These are phyloP conservation scores for Diaporthe capsici DNA, from an alignment of 2,329 filamentous ascomycete species.

Conservation along the genomic window DNA sequence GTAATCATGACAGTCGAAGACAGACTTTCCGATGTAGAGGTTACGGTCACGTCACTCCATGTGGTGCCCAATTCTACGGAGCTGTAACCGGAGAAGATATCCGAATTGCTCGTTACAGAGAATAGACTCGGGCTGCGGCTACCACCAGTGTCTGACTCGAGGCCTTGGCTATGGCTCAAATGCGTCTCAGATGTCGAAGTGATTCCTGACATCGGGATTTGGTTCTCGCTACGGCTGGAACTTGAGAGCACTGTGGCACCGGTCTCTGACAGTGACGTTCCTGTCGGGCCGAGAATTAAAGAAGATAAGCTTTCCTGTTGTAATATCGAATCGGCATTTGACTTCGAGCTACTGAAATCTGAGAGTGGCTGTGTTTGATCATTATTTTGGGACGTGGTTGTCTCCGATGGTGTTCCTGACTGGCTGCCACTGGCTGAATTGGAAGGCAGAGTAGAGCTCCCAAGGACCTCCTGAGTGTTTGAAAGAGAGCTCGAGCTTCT, in stretches of 20 bases:
- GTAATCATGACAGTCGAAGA: not conserved
- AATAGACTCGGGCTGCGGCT: accelerated
- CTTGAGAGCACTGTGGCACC: not conserved
- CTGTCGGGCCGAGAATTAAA: not conserved
- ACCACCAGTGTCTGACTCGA: not conserved
- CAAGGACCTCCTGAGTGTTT: too few relatives aligned
- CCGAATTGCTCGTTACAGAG: not conserved
- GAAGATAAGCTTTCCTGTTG: not conserved
- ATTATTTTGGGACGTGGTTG: not conserved
- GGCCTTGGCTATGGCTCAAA: not conserved
- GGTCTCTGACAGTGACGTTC: not conserved
- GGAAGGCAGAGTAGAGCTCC: accelerated
- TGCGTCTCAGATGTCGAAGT: not conserved
- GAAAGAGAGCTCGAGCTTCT: too few relatives aligned
- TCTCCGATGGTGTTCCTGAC: too few relatives aligned
- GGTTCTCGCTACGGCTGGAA: not conserved
- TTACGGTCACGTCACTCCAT: not conserved
- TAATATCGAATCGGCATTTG: not conserved
- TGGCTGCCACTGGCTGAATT: not conserved
- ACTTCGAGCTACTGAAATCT: not conserved
- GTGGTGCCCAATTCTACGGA: not conserved
- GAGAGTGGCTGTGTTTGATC: not conserved
- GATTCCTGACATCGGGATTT: not conserved
- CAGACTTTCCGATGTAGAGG: not conserved
- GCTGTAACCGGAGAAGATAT: too few relatives aligned